These are phyloP conservation scores for Spirogloea muscicola DNA, from an alignment of 139 green algal genomes.

Conservation along the genomic window DNA sequence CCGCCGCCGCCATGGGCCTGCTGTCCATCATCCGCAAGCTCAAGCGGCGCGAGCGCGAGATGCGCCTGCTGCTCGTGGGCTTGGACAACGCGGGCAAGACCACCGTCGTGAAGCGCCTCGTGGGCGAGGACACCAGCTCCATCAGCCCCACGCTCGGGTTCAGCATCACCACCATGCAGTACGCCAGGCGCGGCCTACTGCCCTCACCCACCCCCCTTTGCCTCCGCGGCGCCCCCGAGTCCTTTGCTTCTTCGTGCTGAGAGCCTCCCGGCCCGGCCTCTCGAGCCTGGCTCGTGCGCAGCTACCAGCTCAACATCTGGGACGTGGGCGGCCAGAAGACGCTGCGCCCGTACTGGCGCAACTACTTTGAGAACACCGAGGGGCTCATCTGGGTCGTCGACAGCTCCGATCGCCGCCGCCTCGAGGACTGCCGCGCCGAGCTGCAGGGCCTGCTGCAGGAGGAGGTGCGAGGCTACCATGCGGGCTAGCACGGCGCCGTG, in stretches of 20 bases:
- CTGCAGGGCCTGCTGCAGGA: conserved; percentile 48
- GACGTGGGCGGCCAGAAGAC: conserved; percentile 94
- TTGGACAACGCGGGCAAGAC: conserved; percentile 98
- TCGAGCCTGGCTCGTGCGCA: conserved; percentile 39
- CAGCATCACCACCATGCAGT: conserved; percentile 91
- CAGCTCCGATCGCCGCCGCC: conserved; percentile 57
- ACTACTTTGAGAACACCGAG: conserved; percentile 97
- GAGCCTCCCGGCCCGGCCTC: too few species aligned
- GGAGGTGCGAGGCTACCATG: conserved; percentile 42
- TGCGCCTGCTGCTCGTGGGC: conserved; percentile 92
- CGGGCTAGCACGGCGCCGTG: too few species aligned
- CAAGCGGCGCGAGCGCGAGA: conserved; percentile 89
- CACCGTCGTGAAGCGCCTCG: conserved; percentile 89
- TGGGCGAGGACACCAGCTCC: conserved; percentile 81
- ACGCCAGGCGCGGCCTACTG: too few species aligned
- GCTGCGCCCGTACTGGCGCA: conserved; percentile 92
- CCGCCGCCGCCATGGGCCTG: conserved; percentile 84
- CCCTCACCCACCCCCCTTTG: too few species aligned
- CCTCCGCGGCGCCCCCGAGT: too few species aligned
- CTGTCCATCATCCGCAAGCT: conserved; percentile 92
- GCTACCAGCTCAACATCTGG: conserved; percentile 93
- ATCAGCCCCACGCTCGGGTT: conserved; percentile 94
- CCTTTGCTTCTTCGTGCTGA: too few species aligned
- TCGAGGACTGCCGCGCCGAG: conserved; percentile 51
- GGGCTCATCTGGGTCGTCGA: conserved; percentile 94